Evolutionary conservation across 441 rosid genomes (phyloP).

Genomic region (Viola pubescens): DNA sequence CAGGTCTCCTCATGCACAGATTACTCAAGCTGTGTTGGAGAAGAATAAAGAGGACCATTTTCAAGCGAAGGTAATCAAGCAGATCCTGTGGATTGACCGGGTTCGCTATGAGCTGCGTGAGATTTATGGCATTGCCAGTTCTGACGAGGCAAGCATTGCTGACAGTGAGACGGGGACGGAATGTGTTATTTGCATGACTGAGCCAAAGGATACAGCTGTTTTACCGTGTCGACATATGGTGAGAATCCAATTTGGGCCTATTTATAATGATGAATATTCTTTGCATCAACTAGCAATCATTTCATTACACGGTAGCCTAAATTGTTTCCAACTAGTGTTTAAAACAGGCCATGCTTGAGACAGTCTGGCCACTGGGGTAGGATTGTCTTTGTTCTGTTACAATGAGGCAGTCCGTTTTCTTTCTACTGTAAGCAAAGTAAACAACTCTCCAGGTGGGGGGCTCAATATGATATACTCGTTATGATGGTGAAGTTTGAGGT

Average conservation of each 20-base stretch:
- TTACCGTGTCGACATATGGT: slow-evolving; percentile 94
- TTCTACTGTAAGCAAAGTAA: too few relatives aligned
- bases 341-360: too few relatives aligned
- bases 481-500: too few relatives aligned
- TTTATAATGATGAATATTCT: slow-evolving; percentile 4
- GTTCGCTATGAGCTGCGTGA: slow-evolving; percentile 74
- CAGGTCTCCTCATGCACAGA: slow-evolving; percentile 47
- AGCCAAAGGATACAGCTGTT: slow-evolving; percentile 68
- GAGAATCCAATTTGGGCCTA: slow-evolving; percentile 20
- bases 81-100: slow-evolving; percentile 75
- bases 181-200: slow-evolving; percentile 81
- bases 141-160: slow-evolving; percentile 37
- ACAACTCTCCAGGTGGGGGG: too few relatives aligned
- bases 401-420: too few relatives aligned
- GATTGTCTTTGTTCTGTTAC: too few relatives aligned
- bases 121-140: slow-evolving; percentile 59
- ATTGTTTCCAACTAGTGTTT: too few relatives aligned
- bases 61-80: slow-evolving; percentile 55
- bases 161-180: slow-evolving; percentile 63
- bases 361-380: too few relatives aligned
- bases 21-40: slow-evolving; percentile 67
- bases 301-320: too few relatives aligned
- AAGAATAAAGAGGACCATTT: slow-evolving; percentile 37
- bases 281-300: background rate
- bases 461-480: too few relatives aligned